Evolutionary conservation across 1,284 basidiomycete species (phyloP).

Genomic region (Moesziomyces antarcticus): DNA sequence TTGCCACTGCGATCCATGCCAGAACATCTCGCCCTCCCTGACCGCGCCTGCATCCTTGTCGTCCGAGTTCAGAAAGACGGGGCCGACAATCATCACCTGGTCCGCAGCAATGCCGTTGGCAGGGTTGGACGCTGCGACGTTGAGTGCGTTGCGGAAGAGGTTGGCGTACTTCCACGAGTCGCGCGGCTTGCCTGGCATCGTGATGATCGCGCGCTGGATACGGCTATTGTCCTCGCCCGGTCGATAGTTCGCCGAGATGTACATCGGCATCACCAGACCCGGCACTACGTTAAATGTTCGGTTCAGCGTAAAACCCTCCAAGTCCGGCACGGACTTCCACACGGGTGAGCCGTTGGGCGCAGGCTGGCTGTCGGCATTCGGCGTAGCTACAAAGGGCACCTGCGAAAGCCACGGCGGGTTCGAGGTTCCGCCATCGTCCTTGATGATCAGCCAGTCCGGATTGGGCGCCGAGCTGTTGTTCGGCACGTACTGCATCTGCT

Average conservation of each 20-base stretch:
- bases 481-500: conserved; percentile 33
- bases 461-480: conserved; percentile 25
- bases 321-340: conserved; percentile 44
- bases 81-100: conserved; percentile 53
- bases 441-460: conserved; percentile 37
- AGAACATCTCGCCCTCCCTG: conserved; percentile 40
- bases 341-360: conserved; percentile 13
- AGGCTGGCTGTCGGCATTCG: conserved; percentile 10
- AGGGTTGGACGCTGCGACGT: conserved; percentile 39
- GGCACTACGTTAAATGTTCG: conserved; percentile 40
- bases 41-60: conserved; percentile 51
- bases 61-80: conserved; percentile 52
- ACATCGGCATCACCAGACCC: conserved; percentile 50
- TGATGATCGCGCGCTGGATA: conserved; percentile 58
- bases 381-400: conserved; percentile 39
- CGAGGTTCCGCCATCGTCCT: conserved; percentile 30
- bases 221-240: conserved; percentile 35
- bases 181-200: conserved; percentile 60
- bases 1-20: conserved; percentile 60
- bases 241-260: conserved; percentile 41
- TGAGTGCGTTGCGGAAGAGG: conserved; percentile 50
- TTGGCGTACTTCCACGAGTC: conserved; percentile 65
- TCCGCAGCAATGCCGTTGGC: conserved; percentile 27
- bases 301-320: conserved; percentile 55
- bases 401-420: conserved; percentile 36